Conservation (phyloP, 2,329 filamentous ascomycete genomes). For the Claviceps pusilla region DNA sequence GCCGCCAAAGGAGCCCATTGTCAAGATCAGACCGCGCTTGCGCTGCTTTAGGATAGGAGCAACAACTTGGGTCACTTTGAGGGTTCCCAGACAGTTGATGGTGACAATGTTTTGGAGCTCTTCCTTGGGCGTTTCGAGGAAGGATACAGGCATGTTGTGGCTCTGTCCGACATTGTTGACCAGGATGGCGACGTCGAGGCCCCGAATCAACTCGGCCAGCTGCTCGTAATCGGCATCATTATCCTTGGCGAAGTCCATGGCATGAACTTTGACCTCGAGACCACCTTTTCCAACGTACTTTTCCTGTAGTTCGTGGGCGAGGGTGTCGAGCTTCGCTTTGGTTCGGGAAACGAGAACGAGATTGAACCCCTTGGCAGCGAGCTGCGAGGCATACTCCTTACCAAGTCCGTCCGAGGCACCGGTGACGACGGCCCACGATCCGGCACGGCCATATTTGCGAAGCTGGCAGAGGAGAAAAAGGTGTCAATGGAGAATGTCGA, state of each 20-base stretch:
- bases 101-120: conserved; percentile 85
- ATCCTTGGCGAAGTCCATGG: conserved; percentile 85
- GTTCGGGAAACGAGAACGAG: conserved; percentile 89
- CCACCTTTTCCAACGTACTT: conserved; percentile 44
- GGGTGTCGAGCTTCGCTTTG: conserved; percentile 69
- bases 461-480: conserved; percentile 39
- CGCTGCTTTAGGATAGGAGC: conserved; percentile 73
- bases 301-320: conserved; percentile 59
- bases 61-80: conserved; percentile 74
- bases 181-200: conserved; percentile 69
- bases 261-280: conserved; percentile 59
- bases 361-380: conserved; percentile 87
- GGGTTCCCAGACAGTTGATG: conserved; percentile 85
- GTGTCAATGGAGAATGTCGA: neutral
- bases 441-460: conserved; percentile 75
- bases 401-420: conserved; percentile 93
- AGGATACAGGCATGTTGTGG: conserved; percentile 83
- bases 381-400: conserved; percentile 86
- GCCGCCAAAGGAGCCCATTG: conserved; percentile 93
- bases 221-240: conserved; percentile 64
- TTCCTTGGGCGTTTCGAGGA: conserved; percentile 59
- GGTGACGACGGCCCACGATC: conserved; percentile 87
- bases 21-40: conserved; percentile 77
- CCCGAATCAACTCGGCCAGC: conserved; percentile 52
- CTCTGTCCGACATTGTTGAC: conserved; percentile 96